Conservation (phyloP, 2,329 filamentous ascomycete species). For the Colletotrichum euphorbiae region DNA sequence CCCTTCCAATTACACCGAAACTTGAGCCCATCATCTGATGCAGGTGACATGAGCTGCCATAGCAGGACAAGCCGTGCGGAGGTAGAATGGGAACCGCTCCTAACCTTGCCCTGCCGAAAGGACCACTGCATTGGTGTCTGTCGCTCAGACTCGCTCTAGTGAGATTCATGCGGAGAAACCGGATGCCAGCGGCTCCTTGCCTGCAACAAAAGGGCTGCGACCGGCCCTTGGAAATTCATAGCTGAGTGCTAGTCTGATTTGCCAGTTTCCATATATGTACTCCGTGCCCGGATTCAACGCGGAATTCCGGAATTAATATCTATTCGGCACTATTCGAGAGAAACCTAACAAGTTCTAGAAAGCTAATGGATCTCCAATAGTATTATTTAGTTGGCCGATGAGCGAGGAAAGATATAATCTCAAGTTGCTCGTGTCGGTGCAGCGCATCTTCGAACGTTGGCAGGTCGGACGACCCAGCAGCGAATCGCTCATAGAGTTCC, state of each 20-base stretch:
- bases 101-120: constrained; percentile 31
- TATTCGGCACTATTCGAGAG: background rate
- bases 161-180: constrained; percentile 33
- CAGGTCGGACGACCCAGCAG: constrained; percentile 30
- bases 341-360: too few species aligned
- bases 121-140: background rate
- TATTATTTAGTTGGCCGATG: too few species aligned
- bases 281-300: background rate
- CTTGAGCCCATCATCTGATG: too few species aligned
- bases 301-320: background rate
- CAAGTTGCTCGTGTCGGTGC: background rate
- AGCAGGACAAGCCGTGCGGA: too few species aligned
- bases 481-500: too few species aligned
- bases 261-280: too few species aligned
- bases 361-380: background rate
- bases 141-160: too few species aligned
- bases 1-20: background rate
- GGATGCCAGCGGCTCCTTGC: constrained; percentile 8
- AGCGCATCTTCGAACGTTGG: background rate
- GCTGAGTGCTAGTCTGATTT: too few species aligned
- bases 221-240: too few species aligned
- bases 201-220: constrained; percentile 1
- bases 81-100: constrained; percentile 7
- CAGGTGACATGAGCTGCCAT: too few species aligned
- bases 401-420: background rate